These are phyloP conservation scores for Carallia brachiata DNA, from an alignment of 345 rosid genomes.

Conservation along the genomic window DNA sequence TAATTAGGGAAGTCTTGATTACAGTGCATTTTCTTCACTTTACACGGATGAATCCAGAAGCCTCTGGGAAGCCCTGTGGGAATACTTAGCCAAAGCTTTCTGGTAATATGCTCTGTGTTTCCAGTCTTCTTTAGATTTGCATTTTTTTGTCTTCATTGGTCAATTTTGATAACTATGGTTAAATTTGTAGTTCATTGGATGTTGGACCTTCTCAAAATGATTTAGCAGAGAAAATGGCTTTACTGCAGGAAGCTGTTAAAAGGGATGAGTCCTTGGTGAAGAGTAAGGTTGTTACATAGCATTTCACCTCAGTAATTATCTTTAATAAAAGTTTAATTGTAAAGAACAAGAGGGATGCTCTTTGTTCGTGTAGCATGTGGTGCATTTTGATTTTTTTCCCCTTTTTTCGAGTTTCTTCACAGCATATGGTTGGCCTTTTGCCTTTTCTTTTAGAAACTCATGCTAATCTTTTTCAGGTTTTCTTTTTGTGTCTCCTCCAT, in stretches of 20 bases:
- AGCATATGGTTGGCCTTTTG: too few species aligned
- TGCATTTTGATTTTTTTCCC: too few species aligned
- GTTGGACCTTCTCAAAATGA: constrained; percentile 72
- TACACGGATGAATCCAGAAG: constrained; percentile 50
- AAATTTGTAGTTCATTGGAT: constrained; percentile 55
- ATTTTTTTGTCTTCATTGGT: neutral
- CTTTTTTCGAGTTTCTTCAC: too few species aligned
- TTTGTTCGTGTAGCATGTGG: neutral
- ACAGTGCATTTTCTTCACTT: constrained; percentile 59
- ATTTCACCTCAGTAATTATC: neutral
- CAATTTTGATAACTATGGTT: neutral
- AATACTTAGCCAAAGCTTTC: constrained; percentile 48
- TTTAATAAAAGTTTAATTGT: neutral
- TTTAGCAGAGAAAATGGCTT: constrained; percentile 60
- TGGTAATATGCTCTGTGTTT: constrained; percentile 35
- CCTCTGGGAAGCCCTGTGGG: constrained; percentile 64
- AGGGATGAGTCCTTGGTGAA: constrained; percentile 50
- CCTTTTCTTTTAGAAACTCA: too few species aligned
- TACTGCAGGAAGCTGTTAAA: constrained; percentile 61
- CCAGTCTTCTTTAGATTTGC: constrained; percentile 2
- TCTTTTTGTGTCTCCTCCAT: too few species aligned
- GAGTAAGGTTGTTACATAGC: constrained; percentile 53
- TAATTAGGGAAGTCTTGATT: constrained; percentile 49
- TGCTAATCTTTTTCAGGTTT: too few species aligned
- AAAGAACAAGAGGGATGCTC: neutral